A percentile compares a stretch with the other conserved stretches of the same genome.
These are phyloP conservation scores for Suillus bovinus DNA, from an alignment of 768 basidiomycete species.

Conservation along the genomic window DNA sequence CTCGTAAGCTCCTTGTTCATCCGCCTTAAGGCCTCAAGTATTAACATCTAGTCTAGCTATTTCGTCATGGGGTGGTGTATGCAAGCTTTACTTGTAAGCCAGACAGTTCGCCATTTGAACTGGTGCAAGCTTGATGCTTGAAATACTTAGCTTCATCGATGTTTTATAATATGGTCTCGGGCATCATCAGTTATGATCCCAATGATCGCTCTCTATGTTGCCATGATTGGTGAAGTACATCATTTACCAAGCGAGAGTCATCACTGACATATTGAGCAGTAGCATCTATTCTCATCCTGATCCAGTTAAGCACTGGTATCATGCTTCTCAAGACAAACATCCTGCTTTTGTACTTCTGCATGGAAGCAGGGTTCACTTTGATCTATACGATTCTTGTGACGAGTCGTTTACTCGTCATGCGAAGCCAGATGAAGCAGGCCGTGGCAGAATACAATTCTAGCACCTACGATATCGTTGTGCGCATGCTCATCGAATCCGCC, in stretches of 20 bases:
- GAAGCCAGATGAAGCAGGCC: constrained; percentile 14
- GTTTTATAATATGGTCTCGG: constrained; percentile 19
- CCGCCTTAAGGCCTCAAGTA: not conserved
- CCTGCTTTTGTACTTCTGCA: constrained; percentile 29
- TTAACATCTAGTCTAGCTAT: constrained; percentile 20
- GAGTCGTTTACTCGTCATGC: constrained; percentile 27
- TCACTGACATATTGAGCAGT: constrained; percentile 8
- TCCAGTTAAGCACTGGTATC: constrained; percentile 12
- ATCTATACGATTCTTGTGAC: constrained; percentile 34
- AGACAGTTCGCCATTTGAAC: not conserved
- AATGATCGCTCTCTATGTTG: constrained; percentile 17
- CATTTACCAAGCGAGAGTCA: not conserved
- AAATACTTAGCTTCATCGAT: constrained; percentile 11
- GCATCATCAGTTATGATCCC: constrained; percentile 15
- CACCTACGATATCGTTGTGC: constrained; percentile 25
- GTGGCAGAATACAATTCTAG: constrained; percentile 4
- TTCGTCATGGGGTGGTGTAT: constrained; percentile 33
- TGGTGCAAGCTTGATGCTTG: not conserved
- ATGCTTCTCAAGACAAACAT: constrained; percentile 24
- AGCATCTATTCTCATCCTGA: constrained; percentile 22
- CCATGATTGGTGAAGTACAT: constrained; percentile 15
- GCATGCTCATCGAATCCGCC: constrained; percentile 40
- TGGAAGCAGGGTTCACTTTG: constrained; percentile 33
- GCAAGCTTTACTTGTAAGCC: constrained; percentile 24
- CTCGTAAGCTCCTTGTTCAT: constrained; percentile 13